Evolutionary conservation across 305 asterid genomes (phyloP).

Genomic region (Petunia hybrid): DNA sequence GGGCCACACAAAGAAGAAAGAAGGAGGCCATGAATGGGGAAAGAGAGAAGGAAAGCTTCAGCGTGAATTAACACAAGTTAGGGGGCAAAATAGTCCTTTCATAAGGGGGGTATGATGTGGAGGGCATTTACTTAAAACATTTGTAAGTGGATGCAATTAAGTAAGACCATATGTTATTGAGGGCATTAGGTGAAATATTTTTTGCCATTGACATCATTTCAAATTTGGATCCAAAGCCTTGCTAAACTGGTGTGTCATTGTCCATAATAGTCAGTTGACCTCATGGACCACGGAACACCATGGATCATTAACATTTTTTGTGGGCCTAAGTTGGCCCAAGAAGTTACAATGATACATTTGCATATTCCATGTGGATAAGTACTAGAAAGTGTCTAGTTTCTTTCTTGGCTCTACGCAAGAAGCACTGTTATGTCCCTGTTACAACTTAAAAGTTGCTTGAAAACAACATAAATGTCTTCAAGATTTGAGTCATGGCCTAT

Average conservation of each 20-base stretch:
- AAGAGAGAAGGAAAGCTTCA: no score
- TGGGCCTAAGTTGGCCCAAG: slow-evolving; percentile 31
- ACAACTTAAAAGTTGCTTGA: background rate
- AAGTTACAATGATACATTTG: background rate
- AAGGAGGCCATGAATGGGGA: no score
- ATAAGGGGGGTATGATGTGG: no score
- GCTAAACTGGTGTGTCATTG: background rate
- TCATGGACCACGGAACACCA: slow-evolving; percentile 16
- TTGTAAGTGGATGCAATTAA: no score
- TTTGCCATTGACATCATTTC: background rate
- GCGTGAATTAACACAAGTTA: no score
- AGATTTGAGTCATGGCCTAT: slow-evolving; percentile 16
- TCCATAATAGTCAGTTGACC: background rate
- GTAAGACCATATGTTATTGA: no score
- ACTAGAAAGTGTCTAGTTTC: background rate
- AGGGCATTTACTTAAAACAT: no score
- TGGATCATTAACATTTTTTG: background rate
- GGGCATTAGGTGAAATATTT: no score
- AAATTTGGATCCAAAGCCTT: background rate
- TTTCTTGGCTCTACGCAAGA: background rate
- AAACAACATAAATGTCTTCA: slow-evolving; percentile 15
- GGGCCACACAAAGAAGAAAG: no score
- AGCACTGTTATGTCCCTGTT: background rate
- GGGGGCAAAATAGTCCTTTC: no score
- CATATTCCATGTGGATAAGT: slow-evolving; percentile 9